Evolutionary conservation across 306 rosid species (phyloP).

Genomic region (Morella rubra): DNA sequence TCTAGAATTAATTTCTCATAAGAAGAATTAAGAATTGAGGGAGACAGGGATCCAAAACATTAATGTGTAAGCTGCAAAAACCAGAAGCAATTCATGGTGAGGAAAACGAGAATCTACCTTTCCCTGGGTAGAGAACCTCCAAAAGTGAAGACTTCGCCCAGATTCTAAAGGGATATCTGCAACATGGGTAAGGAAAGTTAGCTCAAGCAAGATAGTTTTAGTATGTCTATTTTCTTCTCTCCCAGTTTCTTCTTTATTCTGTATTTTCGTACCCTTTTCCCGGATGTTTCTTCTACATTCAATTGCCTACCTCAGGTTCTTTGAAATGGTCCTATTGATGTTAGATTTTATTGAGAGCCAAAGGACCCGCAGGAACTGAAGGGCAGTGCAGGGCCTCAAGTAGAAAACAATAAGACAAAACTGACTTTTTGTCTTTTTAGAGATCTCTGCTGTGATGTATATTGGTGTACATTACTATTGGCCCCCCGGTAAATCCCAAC

Average conservation of each 20-base stretch:
- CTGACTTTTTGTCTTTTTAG: constrained; percentile 24
- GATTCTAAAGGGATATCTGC: constrained; percentile 37
- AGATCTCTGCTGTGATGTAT: constrained; percentile 38
- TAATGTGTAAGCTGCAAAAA: background rate
- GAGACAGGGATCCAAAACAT: constrained; percentile 5
- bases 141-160: constrained; percentile 33
- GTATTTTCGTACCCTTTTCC: constrained; percentile 5
- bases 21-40: background rate
- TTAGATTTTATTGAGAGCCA: constrained; percentile 31
- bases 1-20: background rate
- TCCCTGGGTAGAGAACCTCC: constrained; percentile 38
- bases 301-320: constrained; percentile 33
- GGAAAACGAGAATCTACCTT: constrained; percentile 39
- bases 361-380: constrained; percentile 26
- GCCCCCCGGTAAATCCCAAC: constrained; percentile 33
- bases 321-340: constrained; percentile 22
- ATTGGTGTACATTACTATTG: constrained; percentile 36
- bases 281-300: background rate
- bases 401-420: constrained; percentile 37
- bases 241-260: constrained; percentile 12
- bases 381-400: constrained; percentile 23
- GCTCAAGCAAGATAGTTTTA: constrained; percentile 15
- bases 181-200: constrained; percentile 29
- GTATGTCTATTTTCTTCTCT: constrained; percentile 15
- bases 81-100: constrained; percentile 8